Evolutionary conservation across 768 basidiomycete species (phyloP).

Genomic region (Boletus rex-veris): DNA sequence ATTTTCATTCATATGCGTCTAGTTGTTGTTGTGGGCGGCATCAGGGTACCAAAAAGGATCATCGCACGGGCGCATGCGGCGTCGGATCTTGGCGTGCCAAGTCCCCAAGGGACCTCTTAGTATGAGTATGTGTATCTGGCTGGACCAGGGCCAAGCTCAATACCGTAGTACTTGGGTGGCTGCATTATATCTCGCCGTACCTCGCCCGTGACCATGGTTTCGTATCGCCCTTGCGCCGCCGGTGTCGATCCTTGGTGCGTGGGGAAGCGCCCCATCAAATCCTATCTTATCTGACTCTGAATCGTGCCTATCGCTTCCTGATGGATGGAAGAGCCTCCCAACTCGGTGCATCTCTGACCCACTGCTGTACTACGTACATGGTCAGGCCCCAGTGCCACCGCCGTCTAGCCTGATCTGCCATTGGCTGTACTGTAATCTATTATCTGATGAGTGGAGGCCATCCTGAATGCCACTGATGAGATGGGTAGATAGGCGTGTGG

Average conservation of each 20-base stretch:
- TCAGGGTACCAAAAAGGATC: too few relatives aligned
- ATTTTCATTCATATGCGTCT: neutral
- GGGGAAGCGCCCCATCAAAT: too few relatives aligned
- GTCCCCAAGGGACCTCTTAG: neutral
- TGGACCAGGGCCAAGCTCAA: too few relatives aligned
- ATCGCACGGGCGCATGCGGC: neutral
- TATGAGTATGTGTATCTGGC: too few relatives aligned
- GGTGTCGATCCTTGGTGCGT: neutral
- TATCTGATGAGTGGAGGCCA: too few relatives aligned
- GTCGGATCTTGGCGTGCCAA: neutral
- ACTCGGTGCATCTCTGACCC: slow-evolving; percentile 2
- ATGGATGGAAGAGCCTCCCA: neutral
- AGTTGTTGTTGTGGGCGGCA: too few relatives aligned
- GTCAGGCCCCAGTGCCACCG: neutral
- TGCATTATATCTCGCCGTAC: neutral
- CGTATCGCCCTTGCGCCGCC: neutral
- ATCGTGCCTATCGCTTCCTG: neutral
- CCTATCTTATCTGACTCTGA: too few relatives aligned
- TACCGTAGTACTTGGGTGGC: too few relatives aligned
- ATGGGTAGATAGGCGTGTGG: neutral
- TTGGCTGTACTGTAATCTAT: too few relatives aligned
- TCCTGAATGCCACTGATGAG: slow-evolving; percentile 2
- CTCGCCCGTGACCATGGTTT: neutral
- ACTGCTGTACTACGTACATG: neutral
- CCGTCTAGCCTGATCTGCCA: neutral